Conservation (phyloP, 129 eudicot species). For the Deinandra increscens region DNA sequence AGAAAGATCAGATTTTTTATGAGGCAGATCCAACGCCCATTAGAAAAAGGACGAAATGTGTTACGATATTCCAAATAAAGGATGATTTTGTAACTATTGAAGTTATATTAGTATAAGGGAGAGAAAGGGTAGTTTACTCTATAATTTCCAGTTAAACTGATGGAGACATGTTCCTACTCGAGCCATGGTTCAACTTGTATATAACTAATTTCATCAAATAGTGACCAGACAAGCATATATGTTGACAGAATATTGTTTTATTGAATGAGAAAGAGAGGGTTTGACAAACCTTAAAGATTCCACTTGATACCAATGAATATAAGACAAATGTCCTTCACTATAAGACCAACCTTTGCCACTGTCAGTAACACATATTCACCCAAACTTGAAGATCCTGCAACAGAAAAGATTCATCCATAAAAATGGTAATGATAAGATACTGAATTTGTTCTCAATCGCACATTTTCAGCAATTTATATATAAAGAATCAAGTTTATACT, state of each 20-base stretch:
- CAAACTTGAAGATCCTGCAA: conserved; percentile 15
- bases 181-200: conserved; percentile 21
- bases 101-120: no score
- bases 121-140: no score
- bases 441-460: neutral
- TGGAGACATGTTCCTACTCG: conserved; percentile 33
- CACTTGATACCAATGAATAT: conserved; percentile 35
- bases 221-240: conserved; percentile 20
- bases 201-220: conserved; percentile 20
- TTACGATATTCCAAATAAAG: no score
- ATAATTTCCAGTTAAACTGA: conserved; percentile 15
- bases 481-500: neutral
- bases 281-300: conserved; percentile 40
- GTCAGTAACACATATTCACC: conserved; percentile 29
- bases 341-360: conserved; percentile 29
- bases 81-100: no score
- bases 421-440: conserved; percentile 21
- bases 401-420: conserved; percentile 9
- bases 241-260: conserved; percentile 15
- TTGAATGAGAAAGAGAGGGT: conserved; percentile 14
- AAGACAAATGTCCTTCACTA: conserved; percentile 31
- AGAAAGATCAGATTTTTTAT: no score
- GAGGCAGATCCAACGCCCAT: no score
- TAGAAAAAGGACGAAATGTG: no score
- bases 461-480: neutral